Conservation (phyloP, 2,329 filamentous ascomycete species). For the Fonsecaea monophora region DNA sequence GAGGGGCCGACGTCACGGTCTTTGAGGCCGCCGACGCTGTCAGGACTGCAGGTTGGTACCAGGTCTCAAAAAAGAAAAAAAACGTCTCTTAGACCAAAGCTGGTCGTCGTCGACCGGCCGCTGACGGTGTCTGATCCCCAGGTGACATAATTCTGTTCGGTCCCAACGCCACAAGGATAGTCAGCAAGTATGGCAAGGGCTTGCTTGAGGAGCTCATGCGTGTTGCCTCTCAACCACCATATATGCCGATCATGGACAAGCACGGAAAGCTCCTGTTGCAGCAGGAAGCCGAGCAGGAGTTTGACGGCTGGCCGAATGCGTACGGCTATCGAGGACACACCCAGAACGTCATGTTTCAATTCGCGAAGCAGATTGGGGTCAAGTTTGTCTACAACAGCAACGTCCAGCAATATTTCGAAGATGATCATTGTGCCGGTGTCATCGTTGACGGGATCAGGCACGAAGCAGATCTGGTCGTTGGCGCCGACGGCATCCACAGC, state of each 20-base stretch:
- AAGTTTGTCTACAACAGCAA: constrained; percentile 42
- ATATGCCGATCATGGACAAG: constrained; percentile 43
- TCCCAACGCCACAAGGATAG: constrained; percentile 13
- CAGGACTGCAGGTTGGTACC: background rate
- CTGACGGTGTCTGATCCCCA: background rate
- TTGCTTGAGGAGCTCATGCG: background rate
- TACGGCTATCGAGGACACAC: constrained; percentile 44
- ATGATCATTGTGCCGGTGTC: constrained; percentile 40
- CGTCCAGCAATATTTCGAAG: constrained; percentile 44
- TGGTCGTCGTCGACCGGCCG: no score
- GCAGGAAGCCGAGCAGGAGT: constrained; percentile 42
- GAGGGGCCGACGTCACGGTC: constrained; percentile 6
- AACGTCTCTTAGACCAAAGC: no score
- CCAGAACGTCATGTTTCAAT: constrained; percentile 44
- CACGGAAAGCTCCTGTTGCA: constrained; percentile 41
- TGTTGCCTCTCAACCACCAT: constrained; percentile 10
- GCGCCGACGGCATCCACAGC: constrained; percentile 40
- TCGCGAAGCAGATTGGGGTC: constrained; percentile 39
- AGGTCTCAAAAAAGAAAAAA: background rate
- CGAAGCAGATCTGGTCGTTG: constrained; percentile 37
- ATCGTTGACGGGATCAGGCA: constrained; percentile 47
- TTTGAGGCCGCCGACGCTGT: background rate
- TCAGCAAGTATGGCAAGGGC: constrained; percentile 7
- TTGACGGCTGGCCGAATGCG: constrained; percentile 40
- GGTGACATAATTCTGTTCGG: constrained; percentile 13